Conservation (phyloP, 1,284 basidiomycete genomes). For the Ustilago loliicola region DNA sequence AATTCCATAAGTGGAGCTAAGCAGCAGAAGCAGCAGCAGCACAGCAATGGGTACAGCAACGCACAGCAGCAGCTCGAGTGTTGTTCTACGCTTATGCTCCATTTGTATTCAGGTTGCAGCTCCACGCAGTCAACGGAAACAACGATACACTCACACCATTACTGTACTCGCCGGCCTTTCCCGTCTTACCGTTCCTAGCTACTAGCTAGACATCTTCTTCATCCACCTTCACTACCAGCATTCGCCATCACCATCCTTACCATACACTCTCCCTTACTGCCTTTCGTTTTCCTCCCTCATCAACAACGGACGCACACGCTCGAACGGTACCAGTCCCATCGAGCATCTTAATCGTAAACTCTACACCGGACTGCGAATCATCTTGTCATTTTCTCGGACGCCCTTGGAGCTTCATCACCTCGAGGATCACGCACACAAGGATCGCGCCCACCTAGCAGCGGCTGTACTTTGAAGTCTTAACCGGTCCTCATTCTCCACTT, state of each 20-base stretch:
- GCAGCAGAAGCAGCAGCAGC: no score
- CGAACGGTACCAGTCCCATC: not conserved
- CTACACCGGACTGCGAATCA: not conserved
- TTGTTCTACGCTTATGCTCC: slow-evolving; percentile 8
- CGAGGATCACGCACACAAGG: not conserved
- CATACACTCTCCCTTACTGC: not conserved
- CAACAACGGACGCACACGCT: not conserved
- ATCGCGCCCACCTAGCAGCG: not conserved
- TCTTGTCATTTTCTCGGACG: not conserved
- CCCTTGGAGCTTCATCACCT: not conserved
- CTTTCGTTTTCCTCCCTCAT: not conserved
- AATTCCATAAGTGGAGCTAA: slow-evolving; percentile 9
- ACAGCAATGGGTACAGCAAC: not conserved
- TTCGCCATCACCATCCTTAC: not conserved
- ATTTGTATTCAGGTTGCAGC: not conserved
- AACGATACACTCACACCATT: not conserved
- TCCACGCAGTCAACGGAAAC: not conserved
- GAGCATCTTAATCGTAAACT: not conserved
- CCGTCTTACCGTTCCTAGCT: not conserved
- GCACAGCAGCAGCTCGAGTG: slow-evolving; percentile 10
- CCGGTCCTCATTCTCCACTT: no score
- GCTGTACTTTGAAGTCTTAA: no score
- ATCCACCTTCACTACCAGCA: not conserved
- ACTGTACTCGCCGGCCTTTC: not conserved
- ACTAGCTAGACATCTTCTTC: not conserved